Conservation (phyloP, 345 rosid genomes). For the Gossypium ekmanianum region DNA sequence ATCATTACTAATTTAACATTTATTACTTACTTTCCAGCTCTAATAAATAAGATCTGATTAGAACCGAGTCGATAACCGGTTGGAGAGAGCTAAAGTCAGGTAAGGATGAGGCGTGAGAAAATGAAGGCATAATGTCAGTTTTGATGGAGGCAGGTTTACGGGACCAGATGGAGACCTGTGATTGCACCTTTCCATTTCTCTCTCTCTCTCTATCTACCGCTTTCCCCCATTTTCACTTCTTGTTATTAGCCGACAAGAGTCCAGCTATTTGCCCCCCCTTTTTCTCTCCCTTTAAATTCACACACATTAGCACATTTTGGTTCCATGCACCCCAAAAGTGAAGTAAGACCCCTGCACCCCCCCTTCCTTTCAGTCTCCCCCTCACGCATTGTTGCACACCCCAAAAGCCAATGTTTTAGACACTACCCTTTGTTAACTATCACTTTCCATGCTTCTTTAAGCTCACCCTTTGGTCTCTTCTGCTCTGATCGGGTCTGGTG, state of each 20-base stretch:
- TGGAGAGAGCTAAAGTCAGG: constrained; percentile 5
- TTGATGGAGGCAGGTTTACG: constrained; percentile 3
- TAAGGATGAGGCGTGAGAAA: constrained; percentile 31
- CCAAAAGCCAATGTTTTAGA: constrained; percentile 23
- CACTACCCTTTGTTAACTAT: neutral
- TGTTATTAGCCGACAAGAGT: constrained; percentile 31
- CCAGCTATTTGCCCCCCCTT: constrained; percentile 1
- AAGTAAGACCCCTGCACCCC: no score
- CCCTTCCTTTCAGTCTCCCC: no score
- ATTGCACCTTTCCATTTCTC: neutral
- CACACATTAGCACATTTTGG: constrained; percentile 16
- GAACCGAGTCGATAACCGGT: neutral
- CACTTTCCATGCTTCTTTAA: constrained; percentile 28
- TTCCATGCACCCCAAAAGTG: constrained; percentile 39
- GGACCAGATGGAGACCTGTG: constrained; percentile 39
- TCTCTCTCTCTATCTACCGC: neutral
- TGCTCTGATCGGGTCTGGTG: no score
- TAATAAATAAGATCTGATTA: neutral
- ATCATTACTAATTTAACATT: neutral
- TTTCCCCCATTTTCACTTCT: constrained; percentile 3
- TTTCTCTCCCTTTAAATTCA: constrained; percentile 32
- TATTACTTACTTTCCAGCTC: neutral
- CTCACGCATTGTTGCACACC: constrained; percentile 30
- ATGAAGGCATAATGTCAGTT: constrained; percentile 29
- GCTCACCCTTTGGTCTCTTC: constrained; percentile 18